A percentile compares a stretch with the other conserved stretches of the same genome.
Evolutionary conservation across 306 rosid species (phyloP).

Genomic region (Crotalaria pallida): DNA sequence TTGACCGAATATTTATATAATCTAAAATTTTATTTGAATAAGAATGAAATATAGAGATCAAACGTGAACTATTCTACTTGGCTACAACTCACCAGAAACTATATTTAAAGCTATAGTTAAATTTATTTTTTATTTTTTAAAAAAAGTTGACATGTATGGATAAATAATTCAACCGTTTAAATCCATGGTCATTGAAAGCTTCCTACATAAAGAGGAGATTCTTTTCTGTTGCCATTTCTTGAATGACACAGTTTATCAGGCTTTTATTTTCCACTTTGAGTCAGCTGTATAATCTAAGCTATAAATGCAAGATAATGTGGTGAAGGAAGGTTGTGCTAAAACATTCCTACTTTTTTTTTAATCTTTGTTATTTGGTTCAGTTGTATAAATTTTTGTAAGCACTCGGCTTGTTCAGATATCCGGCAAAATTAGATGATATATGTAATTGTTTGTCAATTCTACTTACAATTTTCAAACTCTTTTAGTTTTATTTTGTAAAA

Average conservation of each 20-base stretch:
- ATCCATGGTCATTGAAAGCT: constrained; percentile 29
- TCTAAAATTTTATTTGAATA: too few species aligned
- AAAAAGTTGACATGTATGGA: too few species aligned
- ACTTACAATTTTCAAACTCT: not conserved
- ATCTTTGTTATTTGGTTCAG: not conserved
- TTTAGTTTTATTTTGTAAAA: not conserved
- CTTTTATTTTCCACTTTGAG: not conserved
- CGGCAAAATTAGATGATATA: not conserved
- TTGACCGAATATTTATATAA: too few species aligned
- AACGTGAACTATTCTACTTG: too few species aligned
- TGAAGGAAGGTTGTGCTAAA: not conserved
- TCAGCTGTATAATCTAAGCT: constrained; percentile 22
- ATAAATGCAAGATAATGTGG: constrained; percentile 13
- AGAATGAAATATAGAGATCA: too few species aligned
- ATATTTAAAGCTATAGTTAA: too few species aligned
- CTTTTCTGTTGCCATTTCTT: constrained; percentile 12
- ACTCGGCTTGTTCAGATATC: not conserved
- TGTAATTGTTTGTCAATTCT: not conserved
- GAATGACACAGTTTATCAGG: constrained; percentile 6
- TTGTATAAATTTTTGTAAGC: not conserved
- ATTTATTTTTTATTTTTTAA: too few species aligned
- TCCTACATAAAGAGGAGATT: not conserved
- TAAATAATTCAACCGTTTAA: too few species aligned
- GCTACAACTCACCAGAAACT: too few species aligned
- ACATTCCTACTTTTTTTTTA: not conserved